Evolutionary conservation across 1,139 yeast genomes (phyloP).

Genomic region (Kluyveromyces marxianus): DNA sequence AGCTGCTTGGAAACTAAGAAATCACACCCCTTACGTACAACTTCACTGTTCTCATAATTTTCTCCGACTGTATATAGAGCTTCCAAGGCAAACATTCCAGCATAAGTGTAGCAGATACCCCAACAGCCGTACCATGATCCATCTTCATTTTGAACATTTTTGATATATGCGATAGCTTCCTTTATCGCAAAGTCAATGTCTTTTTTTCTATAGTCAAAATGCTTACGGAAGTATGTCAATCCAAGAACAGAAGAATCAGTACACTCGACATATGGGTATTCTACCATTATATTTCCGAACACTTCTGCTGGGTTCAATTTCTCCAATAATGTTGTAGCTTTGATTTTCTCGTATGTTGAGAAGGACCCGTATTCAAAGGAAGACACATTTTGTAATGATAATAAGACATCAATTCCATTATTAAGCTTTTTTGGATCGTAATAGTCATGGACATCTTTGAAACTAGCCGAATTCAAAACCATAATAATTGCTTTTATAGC

Average conservation of each 20-base stretch:
- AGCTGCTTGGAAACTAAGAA: constrained; percentile 70
- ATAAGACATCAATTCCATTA: constrained; percentile 64
- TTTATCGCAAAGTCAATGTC: constrained; percentile 63
- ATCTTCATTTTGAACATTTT: constrained; percentile 57
- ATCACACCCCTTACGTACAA: constrained; percentile 74
- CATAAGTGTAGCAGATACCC: constrained; percentile 96
- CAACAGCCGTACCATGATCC: constrained; percentile 99
- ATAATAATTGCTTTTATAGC: constrained; percentile 88
- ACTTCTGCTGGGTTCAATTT: constrained; percentile 92
- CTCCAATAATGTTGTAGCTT: constrained; percentile 74
- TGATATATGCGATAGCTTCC: constrained; percentile 68
- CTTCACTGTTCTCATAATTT: constrained; percentile 51
- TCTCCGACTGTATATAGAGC: constrained; percentile 70
- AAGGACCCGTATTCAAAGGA: constrained; percentile 83
- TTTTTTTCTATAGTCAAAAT: constrained; percentile 54
- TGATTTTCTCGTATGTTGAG: constrained; percentile 82
- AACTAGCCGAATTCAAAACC: constrained; percentile 65
- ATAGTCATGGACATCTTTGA: constrained; percentile 41
- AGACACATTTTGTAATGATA: constrained; percentile 69
- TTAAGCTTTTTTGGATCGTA: constrained; percentile 49
- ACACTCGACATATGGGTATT: constrained; percentile 96
- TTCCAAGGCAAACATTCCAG: constrained; percentile 96
- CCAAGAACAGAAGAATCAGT: constrained; percentile 94
- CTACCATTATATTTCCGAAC: constrained; percentile 96
- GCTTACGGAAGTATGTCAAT: constrained; percentile 63